Evolutionary conservation across 257 asterid species (phyloP), one percentile per base, ranked within the genome.

Genomic region (Agastache rugosa): DNA sequence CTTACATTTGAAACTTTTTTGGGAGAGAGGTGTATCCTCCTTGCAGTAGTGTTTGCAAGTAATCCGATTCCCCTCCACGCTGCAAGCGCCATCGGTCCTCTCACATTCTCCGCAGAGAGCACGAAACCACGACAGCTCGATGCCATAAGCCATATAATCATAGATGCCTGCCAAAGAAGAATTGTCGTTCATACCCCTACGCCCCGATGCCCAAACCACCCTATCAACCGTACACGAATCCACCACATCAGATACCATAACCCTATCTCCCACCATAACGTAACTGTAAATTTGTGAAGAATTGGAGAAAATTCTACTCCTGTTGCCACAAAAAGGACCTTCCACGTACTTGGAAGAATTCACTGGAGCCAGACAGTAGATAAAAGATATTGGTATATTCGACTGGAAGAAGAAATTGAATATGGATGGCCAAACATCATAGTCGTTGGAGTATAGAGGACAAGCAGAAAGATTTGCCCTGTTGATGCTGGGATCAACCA

Each of bases 21-120:
- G 14, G 5, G 75, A 73, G 39, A 83, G 22, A 12, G 87, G 89
- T 1, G 71, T 67, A 19, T 63, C 72, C 74, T 85, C 87, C 17
- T 51, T 58, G 78, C 89, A 85, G 11, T 85, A 83, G 29, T 76
- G 77, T 42, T 17, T 73, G 77, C 89, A 80, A 17, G 47, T 80
- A 44, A 85, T 76, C 7, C 17, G 62, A 74, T 35, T 81, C 81
- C 87, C 83, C 39, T 81, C 75, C 27, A 78, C 44, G 67, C 84
- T 56, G 82, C 89, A 83, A 62, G 0, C 20, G 23, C 90, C 89
- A 22, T 58, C 22, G n/a, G 51, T 67, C 66, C 79, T 79, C 63
- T 76, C 86, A 83, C 87, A 85, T n/a, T 85, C 84, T 29, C 76
- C 82, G 59, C 90, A 85, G 27, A 76, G 81, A 63, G 74, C 81